phyloP scores from a whole-genome alignment of 352 stramenopile species.

The Phytopythium aichiense region DNA sequence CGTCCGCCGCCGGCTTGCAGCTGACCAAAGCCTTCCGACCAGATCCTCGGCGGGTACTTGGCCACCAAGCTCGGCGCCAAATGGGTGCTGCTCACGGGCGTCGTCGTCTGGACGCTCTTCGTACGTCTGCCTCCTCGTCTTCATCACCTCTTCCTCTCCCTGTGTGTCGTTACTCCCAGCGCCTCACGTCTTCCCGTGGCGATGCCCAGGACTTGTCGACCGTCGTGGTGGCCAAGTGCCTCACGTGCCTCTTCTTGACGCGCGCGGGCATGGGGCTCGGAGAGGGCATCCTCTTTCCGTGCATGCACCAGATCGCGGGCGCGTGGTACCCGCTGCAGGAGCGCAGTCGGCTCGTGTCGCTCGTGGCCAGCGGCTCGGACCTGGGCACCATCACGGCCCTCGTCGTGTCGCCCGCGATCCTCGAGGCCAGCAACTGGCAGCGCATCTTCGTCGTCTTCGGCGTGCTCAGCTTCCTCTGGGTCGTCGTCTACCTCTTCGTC shows the following conservation, averaged over 20 bases:
- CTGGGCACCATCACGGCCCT: constrained; percentile 79
- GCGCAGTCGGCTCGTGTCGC: constrained; percentile 70
- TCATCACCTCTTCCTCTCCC: neutral
- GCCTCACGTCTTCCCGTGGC: neutral
- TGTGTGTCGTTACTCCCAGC: neutral
- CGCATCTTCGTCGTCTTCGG: constrained; percentile 79
- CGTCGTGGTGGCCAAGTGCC: constrained; percentile 50
- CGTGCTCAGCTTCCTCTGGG: constrained; percentile 72
- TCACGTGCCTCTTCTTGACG: constrained; percentile 68
- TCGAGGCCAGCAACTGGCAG: constrained; percentile 59
- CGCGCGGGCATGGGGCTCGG: constrained; percentile 80
- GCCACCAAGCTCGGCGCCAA: constrained; percentile 69
- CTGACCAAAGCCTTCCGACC: constrained; percentile 2
- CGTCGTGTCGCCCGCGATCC: constrained; percentile 66
- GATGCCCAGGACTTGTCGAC: constrained; percentile 59
- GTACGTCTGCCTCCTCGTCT: constrained; percentile 22
- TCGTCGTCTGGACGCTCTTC: constrained; percentile 83
- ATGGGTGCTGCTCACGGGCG: constrained; percentile 61
- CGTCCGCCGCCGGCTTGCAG: neutral
- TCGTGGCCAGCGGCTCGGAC: constrained; percentile 77
- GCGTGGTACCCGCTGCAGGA: constrained; percentile 83
- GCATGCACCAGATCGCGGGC: constrained; percentile 84
- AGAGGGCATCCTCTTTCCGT: constrained; percentile 85
- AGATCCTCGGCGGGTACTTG: constrained; percentile 78
- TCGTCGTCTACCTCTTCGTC: constrained; percentile 49